Evolutionary conservation across 352 stramenopile genomes (phyloP).

Genomic region (Phytophthora tubulina): DNA sequence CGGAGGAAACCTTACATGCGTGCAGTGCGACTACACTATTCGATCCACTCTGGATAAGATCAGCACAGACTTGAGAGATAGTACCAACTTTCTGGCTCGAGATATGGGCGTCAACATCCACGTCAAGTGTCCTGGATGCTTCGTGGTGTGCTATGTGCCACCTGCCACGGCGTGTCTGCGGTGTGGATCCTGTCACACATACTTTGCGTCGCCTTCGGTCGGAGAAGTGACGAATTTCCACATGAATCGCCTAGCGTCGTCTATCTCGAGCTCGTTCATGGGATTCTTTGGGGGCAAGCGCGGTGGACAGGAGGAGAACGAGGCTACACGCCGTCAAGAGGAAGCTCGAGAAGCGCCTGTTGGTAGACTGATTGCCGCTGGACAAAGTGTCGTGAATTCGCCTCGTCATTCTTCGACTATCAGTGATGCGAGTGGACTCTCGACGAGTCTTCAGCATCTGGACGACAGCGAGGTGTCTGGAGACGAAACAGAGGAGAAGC

Average conservation of each 20-base stretch:
- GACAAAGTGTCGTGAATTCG: slow-evolving; percentile 55
- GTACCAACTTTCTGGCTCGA: slow-evolving; percentile 80
- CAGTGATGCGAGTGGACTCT: slow-evolving; percentile 45
- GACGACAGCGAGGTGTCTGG: slow-evolving; percentile 36
- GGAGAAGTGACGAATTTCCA: slow-evolving; percentile 89
- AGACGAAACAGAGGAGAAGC: slow-evolving; percentile 45
- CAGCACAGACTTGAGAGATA: slow-evolving; percentile 74
- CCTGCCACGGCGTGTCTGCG: slow-evolving; percentile 81
- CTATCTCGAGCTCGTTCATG: slow-evolving; percentile 82
- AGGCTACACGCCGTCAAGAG: slow-evolving; percentile 39
- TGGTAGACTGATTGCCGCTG: slow-evolving; percentile 70
- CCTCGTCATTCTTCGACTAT: slow-evolving; percentile 35
- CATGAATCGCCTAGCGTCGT: slow-evolving; percentile 78
- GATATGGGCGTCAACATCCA: slow-evolving; percentile 89
- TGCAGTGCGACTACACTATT: slow-evolving; percentile 80
- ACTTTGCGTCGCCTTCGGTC: slow-evolving; percentile 84
- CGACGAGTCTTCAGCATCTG: slow-evolving; percentile 40
- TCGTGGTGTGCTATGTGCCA: slow-evolving; percentile 77
- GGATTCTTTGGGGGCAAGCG: slow-evolving; percentile 66
- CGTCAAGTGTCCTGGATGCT: slow-evolving; percentile 84
- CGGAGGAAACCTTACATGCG: slow-evolving; percentile 68
- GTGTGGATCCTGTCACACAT: slow-evolving; percentile 83
- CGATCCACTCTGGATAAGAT: slow-evolving; percentile 84
- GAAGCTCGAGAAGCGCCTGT: slow-evolving; percentile 58
- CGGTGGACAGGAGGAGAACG: slow-evolving; percentile 32